phyloP scores from a whole-genome alignment of 345 rosid genomes.

The Eucalyptus sideroxylon region DNA sequence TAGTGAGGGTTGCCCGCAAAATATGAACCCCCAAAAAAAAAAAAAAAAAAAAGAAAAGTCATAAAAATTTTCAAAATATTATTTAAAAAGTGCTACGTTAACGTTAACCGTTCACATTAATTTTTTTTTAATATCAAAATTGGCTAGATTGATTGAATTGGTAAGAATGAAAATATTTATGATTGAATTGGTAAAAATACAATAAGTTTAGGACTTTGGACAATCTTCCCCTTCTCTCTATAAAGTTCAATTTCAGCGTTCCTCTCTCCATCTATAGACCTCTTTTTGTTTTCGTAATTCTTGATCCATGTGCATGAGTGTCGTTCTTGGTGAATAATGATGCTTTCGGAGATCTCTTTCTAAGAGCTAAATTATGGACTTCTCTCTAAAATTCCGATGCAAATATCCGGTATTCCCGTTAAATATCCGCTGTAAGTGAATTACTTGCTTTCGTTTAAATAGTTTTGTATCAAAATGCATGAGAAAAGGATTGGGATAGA shows the following conservation, averaged over 20 bases:
- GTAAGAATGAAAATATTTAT: too few relatives aligned
- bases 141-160: too few relatives aligned
- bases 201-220: too few relatives aligned
- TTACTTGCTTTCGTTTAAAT: not conserved
- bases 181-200: rapidly evolving
- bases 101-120: rapidly evolving
- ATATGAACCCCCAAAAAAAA: too few relatives aligned
- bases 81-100: too few relatives aligned
- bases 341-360: not conserved
- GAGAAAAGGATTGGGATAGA: not conserved
- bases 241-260: not conserved
- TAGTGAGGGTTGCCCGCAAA: too few relatives aligned
- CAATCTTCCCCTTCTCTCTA: not conserved
- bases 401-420: not conserved
- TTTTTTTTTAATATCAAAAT: too few relatives aligned
- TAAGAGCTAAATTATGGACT: not conserved
- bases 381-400: not conserved
- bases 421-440: not conserved
- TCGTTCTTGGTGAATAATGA: not conserved
- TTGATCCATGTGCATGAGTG: not conserved
- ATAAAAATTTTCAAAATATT: too few relatives aligned
- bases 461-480: not conserved
- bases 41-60: too few relatives aligned
- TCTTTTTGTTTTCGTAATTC: not conserved
- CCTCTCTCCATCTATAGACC: not conserved